These are phyloP conservation scores for Peronospora belbahrii DNA, from an alignment of 352 stramenopile genomes.

Conservation along the genomic window DNA sequence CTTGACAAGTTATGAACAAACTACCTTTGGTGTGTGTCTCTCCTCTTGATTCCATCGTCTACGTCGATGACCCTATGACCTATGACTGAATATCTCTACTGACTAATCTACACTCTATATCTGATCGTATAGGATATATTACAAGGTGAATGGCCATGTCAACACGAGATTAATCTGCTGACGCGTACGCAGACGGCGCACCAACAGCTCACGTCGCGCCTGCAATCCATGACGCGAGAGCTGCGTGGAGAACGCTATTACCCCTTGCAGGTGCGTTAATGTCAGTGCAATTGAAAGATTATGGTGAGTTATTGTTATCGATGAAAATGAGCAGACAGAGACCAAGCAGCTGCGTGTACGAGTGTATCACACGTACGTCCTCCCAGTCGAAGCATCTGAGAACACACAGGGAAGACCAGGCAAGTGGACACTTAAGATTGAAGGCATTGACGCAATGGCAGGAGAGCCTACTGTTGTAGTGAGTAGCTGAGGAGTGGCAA, in stretches of 20 bases:
- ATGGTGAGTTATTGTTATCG: neutral
- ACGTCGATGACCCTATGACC: neutral
- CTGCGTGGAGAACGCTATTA: conserved; percentile 58
- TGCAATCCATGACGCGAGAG: conserved; percentile 43
- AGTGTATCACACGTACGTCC: conserved; percentile 56
- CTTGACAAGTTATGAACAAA: no score
- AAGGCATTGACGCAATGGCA: conserved; percentile 34
- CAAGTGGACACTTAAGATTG: conserved; percentile 58
- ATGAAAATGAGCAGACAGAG: conserved; percentile 27
- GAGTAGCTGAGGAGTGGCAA: neutral
- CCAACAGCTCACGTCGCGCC: conserved; percentile 34
- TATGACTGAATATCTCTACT: no score
- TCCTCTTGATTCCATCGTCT: neutral
- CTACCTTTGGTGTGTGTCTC: conserved; percentile 18
- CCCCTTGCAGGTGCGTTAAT: conserved; percentile 27
- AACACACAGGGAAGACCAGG: conserved; percentile 27
- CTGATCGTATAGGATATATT: conserved; percentile 32
- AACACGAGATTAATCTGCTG: conserved; percentile 48
- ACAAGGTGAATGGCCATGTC: conserved; percentile 45
- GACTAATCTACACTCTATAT: neutral
- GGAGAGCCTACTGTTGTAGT: conserved; percentile 34
- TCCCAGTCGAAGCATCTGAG: conserved; percentile 30
- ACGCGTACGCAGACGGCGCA: conserved; percentile 37
- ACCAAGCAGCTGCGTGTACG: conserved; percentile 47
- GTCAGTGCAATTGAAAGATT: neutral